Conservation (phyloP, 2,329 filamentous ascomycete genomes). For the Penicillium hesseltinei region DNA sequence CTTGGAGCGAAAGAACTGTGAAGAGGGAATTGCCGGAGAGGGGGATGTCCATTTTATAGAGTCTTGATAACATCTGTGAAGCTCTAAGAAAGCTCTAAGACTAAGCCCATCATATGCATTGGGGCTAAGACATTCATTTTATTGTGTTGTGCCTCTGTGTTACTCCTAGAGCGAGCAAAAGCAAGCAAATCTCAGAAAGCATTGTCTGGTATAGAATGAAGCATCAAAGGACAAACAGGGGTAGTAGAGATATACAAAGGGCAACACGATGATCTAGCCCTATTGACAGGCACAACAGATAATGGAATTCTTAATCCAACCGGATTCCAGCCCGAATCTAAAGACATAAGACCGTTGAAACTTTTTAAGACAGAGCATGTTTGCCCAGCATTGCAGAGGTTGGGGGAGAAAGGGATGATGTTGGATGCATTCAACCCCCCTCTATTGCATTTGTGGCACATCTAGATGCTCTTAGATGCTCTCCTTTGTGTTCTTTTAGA, state of each 20-base stretch:
- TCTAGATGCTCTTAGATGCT: background rate
- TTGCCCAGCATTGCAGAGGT: conserved; percentile 3
- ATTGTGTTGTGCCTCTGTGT: background rate
- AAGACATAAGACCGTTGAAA: conserved; percentile 10
- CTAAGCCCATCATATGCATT: conserved; percentile 5
- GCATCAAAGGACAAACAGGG: background rate
- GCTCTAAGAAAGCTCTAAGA: background rate
- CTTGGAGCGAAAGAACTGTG: conserved; percentile 2
- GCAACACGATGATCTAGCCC: conserved; percentile 1
- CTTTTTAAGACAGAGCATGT: conserved; percentile 2
- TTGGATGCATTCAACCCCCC: conserved; percentile 11
- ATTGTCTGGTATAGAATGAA: background rate
- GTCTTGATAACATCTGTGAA: background rate
- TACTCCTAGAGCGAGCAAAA: background rate
- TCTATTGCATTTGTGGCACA: background rate
- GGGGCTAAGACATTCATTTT: conserved; percentile 3
- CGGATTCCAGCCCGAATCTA: conserved; percentile 7
- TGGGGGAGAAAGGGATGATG: conserved; percentile 12
- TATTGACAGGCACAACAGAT: conserved; percentile 9
- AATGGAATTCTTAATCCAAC: conserved; percentile 15
- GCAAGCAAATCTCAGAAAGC: background rate
- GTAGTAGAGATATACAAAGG: conserved; percentile 1
- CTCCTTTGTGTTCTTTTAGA: background rate
- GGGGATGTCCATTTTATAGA: conserved; percentile 1
- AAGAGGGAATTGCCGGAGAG: conserved; percentile 4